Evolutionary conservation across 2,329 filamentous ascomycete species (phyloP), one percentile per base, ranked within the genome.

Genomic region (Penicillium sp.): DNA sequence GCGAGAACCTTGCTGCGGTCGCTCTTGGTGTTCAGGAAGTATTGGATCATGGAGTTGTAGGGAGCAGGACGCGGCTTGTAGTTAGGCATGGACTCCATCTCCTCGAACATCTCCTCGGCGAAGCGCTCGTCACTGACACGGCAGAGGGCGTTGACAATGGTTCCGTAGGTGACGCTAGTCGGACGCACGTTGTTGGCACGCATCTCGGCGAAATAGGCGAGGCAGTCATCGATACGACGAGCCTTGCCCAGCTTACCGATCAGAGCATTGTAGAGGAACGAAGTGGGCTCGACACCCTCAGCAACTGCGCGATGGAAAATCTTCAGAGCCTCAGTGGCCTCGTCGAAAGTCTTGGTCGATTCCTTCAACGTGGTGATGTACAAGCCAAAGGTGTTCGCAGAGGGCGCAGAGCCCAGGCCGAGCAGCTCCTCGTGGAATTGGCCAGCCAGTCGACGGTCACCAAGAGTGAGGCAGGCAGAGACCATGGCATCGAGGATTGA

Each of bases 361-460:
- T 96, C 92, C 78, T 97, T 96, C 55, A 99, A 80, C 1, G 92
- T 97, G n/a, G 95, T 97, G 74, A 99, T 99, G 80, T 97, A 99
- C 16, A 99, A 83, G 53, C 94, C 94, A 63, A 95, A 99, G 0
- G 94, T 99, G 78, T 99, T 99, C 39, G 94, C 94, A 2, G 92
- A 95, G 14, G 94, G 94, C 9, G 92, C 87, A 54, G 89, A 86
- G 43, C 92, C 92, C 79, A 97, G 94, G 54, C 90, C 86, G 44
- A 95, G 80, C 61, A 99, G 81, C 71, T 99, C 90, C 71, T 94
- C 87, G 69, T 97, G 94, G 73, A 88, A 96, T 63, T 90, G 86
- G 69, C 88, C 86, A 54, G 94, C 94, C 54, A 90, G 78, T 52
- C 82, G 81, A 50, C 92, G 89, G 68, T 92, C 87, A 56, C 91